Evolutionary conservation across 371 early-diverging fungal species (phyloP).

Genomic region (Mucor circinelloides): DNA sequence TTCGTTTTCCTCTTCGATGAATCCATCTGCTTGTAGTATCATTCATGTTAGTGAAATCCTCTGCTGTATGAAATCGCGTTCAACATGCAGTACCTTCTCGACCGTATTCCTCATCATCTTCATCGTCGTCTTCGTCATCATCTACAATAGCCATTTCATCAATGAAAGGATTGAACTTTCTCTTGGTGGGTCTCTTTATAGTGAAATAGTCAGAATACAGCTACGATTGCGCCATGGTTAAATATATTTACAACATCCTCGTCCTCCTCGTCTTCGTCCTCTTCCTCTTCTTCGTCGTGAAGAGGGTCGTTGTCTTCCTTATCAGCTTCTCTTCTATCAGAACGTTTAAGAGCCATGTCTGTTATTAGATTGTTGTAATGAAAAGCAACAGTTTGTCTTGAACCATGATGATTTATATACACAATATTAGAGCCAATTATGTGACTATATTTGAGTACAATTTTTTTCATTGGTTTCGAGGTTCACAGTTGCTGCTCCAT

Average conservation of each 20-base stretch:
- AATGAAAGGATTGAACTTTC: conserved; percentile 54
- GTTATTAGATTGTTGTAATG: background rate
- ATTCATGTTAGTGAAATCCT: background rate
- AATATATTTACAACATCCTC: conserved; percentile 18
- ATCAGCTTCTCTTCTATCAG: conserved; percentile 18
- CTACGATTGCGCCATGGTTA: background rate
- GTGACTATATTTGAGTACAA: conserved; percentile 1
- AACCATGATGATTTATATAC: background rate
- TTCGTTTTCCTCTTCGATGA: conserved; percentile 68
- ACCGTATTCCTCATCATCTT: conserved; percentile 70
- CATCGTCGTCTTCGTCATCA: conserved; percentile 71
- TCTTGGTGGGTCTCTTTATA: conserved; percentile 45
- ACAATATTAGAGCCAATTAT: background rate
- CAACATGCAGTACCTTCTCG: conserved; percentile 43
- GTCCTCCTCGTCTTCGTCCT: conserved; percentile 22
- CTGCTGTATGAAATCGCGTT: background rate
- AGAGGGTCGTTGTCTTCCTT: conserved; percentile 23
- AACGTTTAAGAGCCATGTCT: conserved; percentile 24
- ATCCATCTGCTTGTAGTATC: conserved; percentile 50
- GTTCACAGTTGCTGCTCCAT: background rate
- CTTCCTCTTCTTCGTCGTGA: conserved; percentile 24
- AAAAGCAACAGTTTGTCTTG: background rate
- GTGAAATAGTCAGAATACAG: background rate
- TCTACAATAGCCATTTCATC: conserved; percentile 65
- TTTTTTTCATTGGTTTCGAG: background rate